Percentiles rank a stretch among this genome's conserved stretches.
These are phyloP conservation scores for Clonostachys solani DNA, from an alignment of 2,329 filamentous ascomycete genomes.

Conservation along the genomic window DNA sequence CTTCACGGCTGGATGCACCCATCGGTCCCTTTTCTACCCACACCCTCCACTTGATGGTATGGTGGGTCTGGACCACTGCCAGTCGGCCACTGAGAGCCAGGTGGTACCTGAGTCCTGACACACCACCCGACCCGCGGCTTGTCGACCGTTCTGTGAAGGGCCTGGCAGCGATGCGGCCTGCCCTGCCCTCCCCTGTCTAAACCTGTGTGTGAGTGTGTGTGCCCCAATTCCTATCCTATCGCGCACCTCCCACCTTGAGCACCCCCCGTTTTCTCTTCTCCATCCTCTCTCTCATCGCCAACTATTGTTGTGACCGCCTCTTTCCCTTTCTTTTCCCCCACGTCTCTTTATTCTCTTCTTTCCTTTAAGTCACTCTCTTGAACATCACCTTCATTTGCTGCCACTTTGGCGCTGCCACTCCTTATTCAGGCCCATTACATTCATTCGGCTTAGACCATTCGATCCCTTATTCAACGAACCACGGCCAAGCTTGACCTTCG, in stretches of 20 bases:
- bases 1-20: no score
- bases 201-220: constrained; percentile 7
- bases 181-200: constrained; percentile 14
- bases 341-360: constrained; percentile 41
- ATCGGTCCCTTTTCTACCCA: no score
- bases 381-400: constrained; percentile 23
- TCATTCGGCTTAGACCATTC: constrained; percentile 16
- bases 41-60: no score
- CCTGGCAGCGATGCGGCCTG: not conserved
- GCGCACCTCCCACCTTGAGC: constrained; percentile 23
- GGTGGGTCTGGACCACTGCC: no score
- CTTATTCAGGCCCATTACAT: constrained; percentile 41
- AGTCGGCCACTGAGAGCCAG: no score
- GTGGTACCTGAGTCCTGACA: not conserved
- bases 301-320: constrained; percentile 30
- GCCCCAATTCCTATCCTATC: constrained; percentile 26
- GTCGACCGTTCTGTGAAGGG: no score
- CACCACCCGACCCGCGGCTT: no score
- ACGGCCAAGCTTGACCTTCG: no score
- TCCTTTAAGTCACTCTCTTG: constrained; percentile 49
- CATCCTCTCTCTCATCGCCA: constrained; percentile 22
- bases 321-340: constrained; percentile 27
- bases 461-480: not conserved
- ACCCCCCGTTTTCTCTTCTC: constrained; percentile 25
- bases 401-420: constrained; percentile 37